Evolutionary conservation across 176 grass and related monocot species (phyloP), one percentile per base, ranked within the genome.

Genomic region (Otatea glauca): DNA sequence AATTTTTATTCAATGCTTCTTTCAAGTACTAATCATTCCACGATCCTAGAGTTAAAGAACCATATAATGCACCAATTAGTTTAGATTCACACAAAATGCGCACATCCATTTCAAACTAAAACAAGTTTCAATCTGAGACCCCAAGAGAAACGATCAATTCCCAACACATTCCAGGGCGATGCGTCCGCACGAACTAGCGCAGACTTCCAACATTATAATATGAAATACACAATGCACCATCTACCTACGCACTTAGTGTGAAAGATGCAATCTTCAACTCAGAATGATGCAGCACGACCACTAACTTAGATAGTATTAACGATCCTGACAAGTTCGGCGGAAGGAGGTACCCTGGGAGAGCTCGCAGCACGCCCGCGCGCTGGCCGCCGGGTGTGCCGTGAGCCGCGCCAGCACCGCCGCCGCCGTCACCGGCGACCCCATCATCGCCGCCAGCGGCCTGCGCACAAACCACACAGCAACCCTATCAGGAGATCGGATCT

Each of bases 331-430:
- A 86, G 81, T 88, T 61, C 75, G 75, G 68, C 65, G 35, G 79
- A 85, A 94, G 61, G 82, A 64, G 69, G 79, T 97, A 99, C 97
- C 97, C 93, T 96, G 93, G 76, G 93, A 99, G 23, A 99, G 97
- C 93, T 99, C 97, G 81, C 97, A 99, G 84, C 93, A 99, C 11
- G 91, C 93, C 55, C 97, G 91, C 75, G 78, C 93, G 84, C 84
- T 93, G 43, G 68, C 97, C 0, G 84, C 92, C 6, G 94, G 78
- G 67, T 99, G 97, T 41, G 89, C 92, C 73, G 97, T 99, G 80
- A 98, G 77, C 27, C 96, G 85, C 53, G 91, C 86, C 50, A 91
- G 77, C 61, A 90, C 72, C 54, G 69, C 61, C 38, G 88, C 70
- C 70, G 85, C 50, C 21, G 90, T 91, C 63, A 96, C 69, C 35